Evolutionary conservation across 1,139 yeast genomes (phyloP), one percentile per base, ranked within the genome.

Genomic region (Hansenula lynferdii): DNA sequence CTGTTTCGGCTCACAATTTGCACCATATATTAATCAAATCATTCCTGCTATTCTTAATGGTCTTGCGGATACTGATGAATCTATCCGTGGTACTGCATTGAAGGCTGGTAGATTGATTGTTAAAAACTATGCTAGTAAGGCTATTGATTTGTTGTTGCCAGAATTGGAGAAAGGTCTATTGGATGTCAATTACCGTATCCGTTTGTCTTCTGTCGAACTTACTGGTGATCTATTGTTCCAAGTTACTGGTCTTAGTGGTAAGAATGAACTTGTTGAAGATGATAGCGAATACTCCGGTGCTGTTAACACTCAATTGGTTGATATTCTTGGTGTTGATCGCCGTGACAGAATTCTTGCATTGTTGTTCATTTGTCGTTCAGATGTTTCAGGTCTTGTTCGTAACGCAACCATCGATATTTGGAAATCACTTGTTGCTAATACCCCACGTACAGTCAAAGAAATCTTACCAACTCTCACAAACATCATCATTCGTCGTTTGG

Each of bases 171-270:
- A 72, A 42, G 99, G 98, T 34, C 70, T 94, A 59, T 78, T 90
- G 37, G 96, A 89, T 60, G 67, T 72, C 47, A 85, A 80, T 54
- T 78, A 86, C 64, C 80, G 97, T 59, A 92, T 94, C 57, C 80
- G 99, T 62, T 71, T 90, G 45, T 85, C 96, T 2, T 89, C 97
- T 27, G 95, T 92, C 38, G 97, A 90, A 64, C 85, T 94, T 53
- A 83, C 96, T n/a, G 98, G 98, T 50, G 98, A 94, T 53, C 70
- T 94, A 56, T 70, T 94, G 51, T 90, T 85, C 80, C 96, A 92
- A 68, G 83, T 92, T 51, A 85, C 96, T 34, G 98, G 98, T 62
- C 81, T 90, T 48, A 75, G 85, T 34, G 69, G 64, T 35, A 68
- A 63, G 60, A 76, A 70, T 56, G 90, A 78, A 51, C 71, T 80